Evolutionary conservation across 2,329 filamentous ascomycete species (phyloP).

Genomic region (Diaporthe nobilis): DNA sequence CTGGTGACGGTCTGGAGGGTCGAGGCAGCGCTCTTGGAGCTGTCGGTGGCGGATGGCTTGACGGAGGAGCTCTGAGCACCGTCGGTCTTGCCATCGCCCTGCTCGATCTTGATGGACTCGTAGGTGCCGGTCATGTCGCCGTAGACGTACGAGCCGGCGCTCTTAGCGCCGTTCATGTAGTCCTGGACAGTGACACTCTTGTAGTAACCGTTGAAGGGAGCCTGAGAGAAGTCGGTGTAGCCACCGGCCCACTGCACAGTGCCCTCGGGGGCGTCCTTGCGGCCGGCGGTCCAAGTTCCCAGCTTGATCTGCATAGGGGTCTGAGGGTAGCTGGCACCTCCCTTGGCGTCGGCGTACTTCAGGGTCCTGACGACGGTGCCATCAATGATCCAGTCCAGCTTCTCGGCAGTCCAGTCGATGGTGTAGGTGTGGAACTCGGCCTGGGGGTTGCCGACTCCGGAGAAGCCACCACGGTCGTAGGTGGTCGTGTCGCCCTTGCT

Average conservation of each 20-base stretch:
- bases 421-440: conserved; percentile 74
- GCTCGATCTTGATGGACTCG: conserved; percentile 66
- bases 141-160: conserved; percentile 67
- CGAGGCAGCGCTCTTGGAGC: conserved; percentile 43
- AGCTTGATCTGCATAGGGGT: conserved; percentile 78
- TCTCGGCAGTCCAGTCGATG: conserved; percentile 75
- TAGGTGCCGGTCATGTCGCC: conserved; percentile 63
- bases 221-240: conserved; percentile 63
- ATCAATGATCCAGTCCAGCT: conserved; percentile 73
- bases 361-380: conserved; percentile 61
- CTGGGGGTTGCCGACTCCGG: conserved; percentile 69
- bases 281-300: conserved; percentile 69
- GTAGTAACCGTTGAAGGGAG: conserved; percentile 70
- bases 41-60: conserved; percentile 42
- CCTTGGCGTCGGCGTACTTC: conserved; percentile 60
- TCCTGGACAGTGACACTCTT: conserved; percentile 68
- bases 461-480: conserved; percentile 78
- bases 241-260: conserved; percentile 79
- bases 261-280: conserved; percentile 64
- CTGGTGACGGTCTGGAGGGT: conserved; percentile 33
- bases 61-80: conserved; percentile 43
- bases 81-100: conserved; percentile 51
- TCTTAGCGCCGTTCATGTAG: conserved; percentile 65
- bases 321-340: conserved; percentile 75
- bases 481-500: conserved; percentile 79